Base-by-base conservation (phyloP, 129 eudicot species). In the Helianthus tuberosus region DNA sequence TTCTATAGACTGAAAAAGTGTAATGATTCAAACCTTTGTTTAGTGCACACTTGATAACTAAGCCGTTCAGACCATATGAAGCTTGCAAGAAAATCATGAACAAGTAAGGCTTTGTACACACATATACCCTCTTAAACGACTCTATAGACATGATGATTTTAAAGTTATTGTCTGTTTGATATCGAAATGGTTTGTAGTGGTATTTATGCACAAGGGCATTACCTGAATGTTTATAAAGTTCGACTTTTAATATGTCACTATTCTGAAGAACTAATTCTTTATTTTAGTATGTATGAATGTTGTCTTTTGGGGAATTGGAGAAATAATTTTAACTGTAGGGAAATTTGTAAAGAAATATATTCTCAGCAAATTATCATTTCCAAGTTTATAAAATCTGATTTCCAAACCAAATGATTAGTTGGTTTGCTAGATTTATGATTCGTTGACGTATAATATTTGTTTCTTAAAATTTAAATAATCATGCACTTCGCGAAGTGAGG, bases 11-110 rank as follows among this genome's bases (percentile, higher is more conserved):
- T 10, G 85, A 29, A 57, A 77, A 77, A 27, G 75, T 66, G 55
- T 72, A 65, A 27, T 57, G 72, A 77, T 78, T 78, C 65, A 78
- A 64, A 38, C 82, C 82, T 48, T 78, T 64, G 60, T 71, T 63
- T 51, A 78, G 57, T 41, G 82, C 82, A 15, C 77, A 51, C 60
- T 78, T 64, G 17, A 65, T 58, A 1, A 78, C 36, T 54, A 78
- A 39, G 25, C 67, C 82, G 46, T 52, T 63, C 53, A 71, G 39
- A 11, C 77, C 82, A 71, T 71, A 78, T 2, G 66, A 39, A 63
- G 66, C 63, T 55, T 78, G 82, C 77, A 78, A 71, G 60, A 63
- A 63, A 9, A 71, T 35, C 66, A 78, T 64, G 59, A 65, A 35
- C 46, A 66, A 2, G 20, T 46, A 77, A 52, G 72, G 82, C 38